These are phyloP conservation scores for Picea sitchensis DNA, from an alignment of 75 land plant species.

Conservation along the genomic window DNA sequence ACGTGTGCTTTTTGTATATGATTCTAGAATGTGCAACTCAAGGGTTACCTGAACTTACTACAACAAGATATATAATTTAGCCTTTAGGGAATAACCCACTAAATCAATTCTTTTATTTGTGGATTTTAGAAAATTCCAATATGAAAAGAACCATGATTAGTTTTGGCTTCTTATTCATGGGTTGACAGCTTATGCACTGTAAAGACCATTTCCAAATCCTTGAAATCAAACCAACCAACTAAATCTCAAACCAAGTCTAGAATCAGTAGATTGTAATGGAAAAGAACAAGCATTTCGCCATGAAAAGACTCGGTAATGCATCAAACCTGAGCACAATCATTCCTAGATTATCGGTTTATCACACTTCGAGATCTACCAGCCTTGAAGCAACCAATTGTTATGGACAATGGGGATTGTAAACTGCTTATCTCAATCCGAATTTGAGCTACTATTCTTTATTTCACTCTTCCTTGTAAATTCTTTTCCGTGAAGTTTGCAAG, in stretches of 20 bases:
- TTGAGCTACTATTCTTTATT: neutral
- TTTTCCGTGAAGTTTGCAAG: too few relatives aligned
- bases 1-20: too few relatives aligned
- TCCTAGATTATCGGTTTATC: neutral
- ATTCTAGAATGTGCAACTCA: too few relatives aligned
- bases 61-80: too few relatives aligned
- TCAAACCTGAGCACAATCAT: neutral
- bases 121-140: too few relatives aligned
- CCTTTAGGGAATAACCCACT: too few relatives aligned
- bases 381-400: neutral
- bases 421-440: neutral
- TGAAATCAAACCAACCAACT: neutral
- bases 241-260: neutral
- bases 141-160: neutral
- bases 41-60: too few relatives aligned
- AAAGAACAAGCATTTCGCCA: neutral
- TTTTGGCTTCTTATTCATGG: neutral
- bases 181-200: neutral
- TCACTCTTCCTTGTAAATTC: too few relatives aligned
- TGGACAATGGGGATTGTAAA: neutral
- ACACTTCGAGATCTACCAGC: neutral
- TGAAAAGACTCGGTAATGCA: neutral
- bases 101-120: too few relatives aligned
- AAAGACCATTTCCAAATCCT: neutral
- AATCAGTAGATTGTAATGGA: neutral